Conservation (phyloP, 148 eudicot species). For the Limonium bicolor region DNA sequence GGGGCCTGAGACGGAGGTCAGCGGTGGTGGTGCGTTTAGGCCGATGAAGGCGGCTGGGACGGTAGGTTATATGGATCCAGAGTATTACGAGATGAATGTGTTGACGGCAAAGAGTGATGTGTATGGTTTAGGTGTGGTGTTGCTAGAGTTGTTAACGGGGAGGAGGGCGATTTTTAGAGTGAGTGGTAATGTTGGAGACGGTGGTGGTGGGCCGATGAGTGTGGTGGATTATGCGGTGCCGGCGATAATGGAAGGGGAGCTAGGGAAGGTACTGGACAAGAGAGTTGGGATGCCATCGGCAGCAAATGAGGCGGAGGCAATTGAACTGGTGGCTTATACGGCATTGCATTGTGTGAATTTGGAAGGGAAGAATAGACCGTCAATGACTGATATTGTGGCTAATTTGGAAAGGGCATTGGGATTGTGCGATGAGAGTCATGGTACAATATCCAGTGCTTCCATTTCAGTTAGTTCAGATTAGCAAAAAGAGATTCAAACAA, state of each 20-base stretch:
- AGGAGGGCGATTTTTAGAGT: conserved; percentile 69
- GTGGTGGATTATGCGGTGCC: conserved; percentile 78
- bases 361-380: conserved; percentile 87
- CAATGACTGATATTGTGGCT: conserved; percentile 72
- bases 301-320: conserved; percentile 59
- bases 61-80: conserved; percentile 92
- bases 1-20: conserved; percentile 50
- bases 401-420: conserved; percentile 75
- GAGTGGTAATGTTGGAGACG: conserved; percentile 16
- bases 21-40: conserved; percentile 30
- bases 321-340: conserved; percentile 75
- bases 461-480: conserved; percentile 64
- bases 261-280: conserved; percentile 46
- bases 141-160: conserved; percentile 80
- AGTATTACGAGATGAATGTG: conserved; percentile 82
- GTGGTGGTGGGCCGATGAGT: conserved; percentile 37
- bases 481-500: conserved; percentile 6
- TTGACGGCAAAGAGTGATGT: conserved; percentile 92
- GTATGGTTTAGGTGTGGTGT: conserved; percentile 83
- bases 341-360: conserved; percentile 82
- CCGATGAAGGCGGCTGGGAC: conserved; percentile 82
- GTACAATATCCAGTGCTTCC: conserved; percentile 62
- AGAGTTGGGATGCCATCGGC: conserved; percentile 66
- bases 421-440: conserved; percentile 61
- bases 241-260: conserved; percentile 47